Conservation (phyloP, 2,329 filamentous ascomycete genomes). For the Ceratocystis papillata region DNA sequence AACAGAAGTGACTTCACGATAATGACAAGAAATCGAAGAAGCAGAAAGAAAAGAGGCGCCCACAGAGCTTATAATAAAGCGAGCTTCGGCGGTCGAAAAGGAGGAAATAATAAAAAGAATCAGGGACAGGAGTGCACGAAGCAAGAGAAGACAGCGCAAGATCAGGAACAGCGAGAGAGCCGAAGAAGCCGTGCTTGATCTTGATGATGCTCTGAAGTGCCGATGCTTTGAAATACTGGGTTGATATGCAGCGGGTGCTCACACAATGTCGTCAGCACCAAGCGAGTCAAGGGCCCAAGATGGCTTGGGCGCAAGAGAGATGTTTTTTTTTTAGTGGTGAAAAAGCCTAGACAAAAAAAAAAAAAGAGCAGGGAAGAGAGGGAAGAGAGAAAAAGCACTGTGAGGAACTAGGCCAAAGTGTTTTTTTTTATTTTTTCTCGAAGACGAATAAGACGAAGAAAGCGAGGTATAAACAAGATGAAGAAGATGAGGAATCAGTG, state of each 20-base stretch:
- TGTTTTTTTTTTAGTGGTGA: neutral
- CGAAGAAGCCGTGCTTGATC: neutral
- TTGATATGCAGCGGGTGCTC: neutral
- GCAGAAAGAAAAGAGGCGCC: neutral
- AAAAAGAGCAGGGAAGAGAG: neutral
- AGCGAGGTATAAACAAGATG: neutral
- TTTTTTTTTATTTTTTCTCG: no score
- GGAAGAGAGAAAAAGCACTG: neutral
- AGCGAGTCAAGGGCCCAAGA: neutral
- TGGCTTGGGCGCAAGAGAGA: neutral
- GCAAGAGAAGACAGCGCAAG: neutral
- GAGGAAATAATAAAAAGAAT: neutral
- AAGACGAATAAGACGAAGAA: neutral
- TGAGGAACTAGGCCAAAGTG: neutral
- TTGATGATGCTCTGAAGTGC: neutral
- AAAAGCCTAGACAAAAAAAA: neutral
- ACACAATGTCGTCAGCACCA: neutral
- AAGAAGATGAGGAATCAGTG: neutral
- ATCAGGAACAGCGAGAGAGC: neutral
- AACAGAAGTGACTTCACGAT: neutral
- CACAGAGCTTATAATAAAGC: constrained; percentile 11
- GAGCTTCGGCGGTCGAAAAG: neutral
- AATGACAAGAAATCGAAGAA: constrained; percentile 18
- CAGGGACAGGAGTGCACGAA: neutral
- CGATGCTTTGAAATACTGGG: no score